Base-by-base conservation (phyloP, 768 basidiomycete species). In the Dacryopinax spathularia region DNA sequence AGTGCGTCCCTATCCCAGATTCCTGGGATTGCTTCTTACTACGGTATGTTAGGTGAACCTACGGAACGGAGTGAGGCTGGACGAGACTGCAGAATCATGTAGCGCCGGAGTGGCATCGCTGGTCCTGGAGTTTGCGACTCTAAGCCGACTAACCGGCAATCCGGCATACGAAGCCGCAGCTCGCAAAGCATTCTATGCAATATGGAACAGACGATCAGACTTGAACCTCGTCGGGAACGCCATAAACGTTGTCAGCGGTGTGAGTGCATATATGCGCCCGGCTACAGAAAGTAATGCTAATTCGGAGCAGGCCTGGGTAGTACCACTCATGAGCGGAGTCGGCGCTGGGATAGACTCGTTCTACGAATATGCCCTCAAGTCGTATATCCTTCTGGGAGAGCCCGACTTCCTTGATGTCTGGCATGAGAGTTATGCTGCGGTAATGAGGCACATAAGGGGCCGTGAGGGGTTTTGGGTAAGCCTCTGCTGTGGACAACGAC, bases 271-370 rank as follows among this genome's bases (percentile, higher is more conserved):
- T 34, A 62, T 29, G 10, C 10, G 20, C 16, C 60, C 29, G 62
- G 35, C 16, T 9, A 22, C 18, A 25, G 13, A 9, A 34, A 37
- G 22, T 25, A 15, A 39, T 27, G 16, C 29, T 60, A 34, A 5
- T 18, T 65, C 44, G 36, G 15, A 20, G 25, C 70, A 88, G 89
- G 72, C 76, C 34, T 96, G 92, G 92, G 81, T 80, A 15, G 74
- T 77, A 59, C 91, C 92, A 18, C 86, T 91, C 66, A 75, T 86
- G 6, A 85, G 84, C 29, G 82, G 87, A 1, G 88, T 94, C 33
- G 95, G 95, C 27, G 96, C 96, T 5, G 96, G 96, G 0, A 85
- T 96, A 41, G 96, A 98, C 72, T 92, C 89, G 2, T 96, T 95
- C 72, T 93, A 88, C 71, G 96, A 99, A 72, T 94, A 94, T 73